phyloP scores from a whole-genome alignment of 2,329 filamentous ascomycete genomes.

The Colletotrichum lindemuthianum region DNA sequence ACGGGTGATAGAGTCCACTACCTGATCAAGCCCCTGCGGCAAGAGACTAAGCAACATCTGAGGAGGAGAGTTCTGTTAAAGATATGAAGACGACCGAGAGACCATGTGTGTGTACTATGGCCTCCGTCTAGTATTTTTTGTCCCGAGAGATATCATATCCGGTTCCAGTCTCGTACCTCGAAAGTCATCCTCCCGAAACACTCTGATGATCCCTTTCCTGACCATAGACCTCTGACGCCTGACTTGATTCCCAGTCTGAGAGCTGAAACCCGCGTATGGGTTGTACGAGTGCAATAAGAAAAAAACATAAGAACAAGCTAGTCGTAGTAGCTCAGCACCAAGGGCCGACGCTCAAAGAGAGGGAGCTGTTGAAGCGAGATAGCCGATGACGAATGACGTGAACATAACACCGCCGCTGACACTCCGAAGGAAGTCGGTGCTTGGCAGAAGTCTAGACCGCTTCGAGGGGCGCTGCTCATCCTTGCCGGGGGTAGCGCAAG shows the following conservation, averaged over 20 bases:
- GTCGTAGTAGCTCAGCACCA: not conserved
- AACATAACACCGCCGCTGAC: slow-evolving; percentile 17
- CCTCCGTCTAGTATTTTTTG: not conserved
- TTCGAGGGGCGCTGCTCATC: slow-evolving; percentile 7
- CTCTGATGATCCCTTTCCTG: too few species aligned
- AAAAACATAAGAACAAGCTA: too few species aligned
- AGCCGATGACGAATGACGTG: slow-evolving; percentile 15
- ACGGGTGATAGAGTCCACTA: too few species aligned
- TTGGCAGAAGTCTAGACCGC: slow-evolving; percentile 12
- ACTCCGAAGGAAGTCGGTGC: not conserved
- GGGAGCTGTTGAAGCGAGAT: slow-evolving; percentile 27
- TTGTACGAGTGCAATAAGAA: too few species aligned
- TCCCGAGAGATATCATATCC: not conserved
- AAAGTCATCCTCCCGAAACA: not conserved
- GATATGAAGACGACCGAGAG: slow-evolving; percentile 8
- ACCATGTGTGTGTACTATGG: not conserved
- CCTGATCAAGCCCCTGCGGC: too few species aligned
- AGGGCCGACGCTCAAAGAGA: slow-evolving; percentile 5
- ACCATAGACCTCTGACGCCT: too few species aligned
- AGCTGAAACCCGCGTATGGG: not conserved
- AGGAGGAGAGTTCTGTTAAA: slow-evolving; percentile 14
- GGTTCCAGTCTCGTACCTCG: too few species aligned
- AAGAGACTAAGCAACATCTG: not conserved
- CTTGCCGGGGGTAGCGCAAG: not conserved
- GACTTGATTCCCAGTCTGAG: too few species aligned